Evolutionary conservation across 148 eudicot genomes (phyloP), one percentile per base, ranked within the genome.

Genomic region (Rhododendron ferrugineum): DNA sequence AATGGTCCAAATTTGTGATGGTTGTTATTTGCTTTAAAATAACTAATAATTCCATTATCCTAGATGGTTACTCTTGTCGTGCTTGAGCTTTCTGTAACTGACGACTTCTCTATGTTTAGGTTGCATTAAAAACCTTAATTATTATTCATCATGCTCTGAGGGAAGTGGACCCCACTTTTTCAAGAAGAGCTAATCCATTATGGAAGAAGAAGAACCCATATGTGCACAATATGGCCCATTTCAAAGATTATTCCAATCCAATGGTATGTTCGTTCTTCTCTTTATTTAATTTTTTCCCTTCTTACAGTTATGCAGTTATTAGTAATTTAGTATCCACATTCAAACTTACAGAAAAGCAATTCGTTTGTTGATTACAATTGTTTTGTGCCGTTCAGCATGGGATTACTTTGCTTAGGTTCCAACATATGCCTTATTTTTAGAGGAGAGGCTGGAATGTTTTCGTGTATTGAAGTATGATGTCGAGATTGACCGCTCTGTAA

Each of bases 371-470:
- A 82, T 84, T 20, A 85, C 72, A 28, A 37, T 87, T 76, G 68
- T 32, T 30, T 26, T 84, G 30, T 89, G 74, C 40, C 80, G 34
- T 82, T 50, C 93, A 95, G 98, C 98, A 56, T 96, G 99, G 99
- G 99, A 96, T 92, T 95, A 96, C 90, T 96, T 98, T 90, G 95
- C 96, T 47, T 96, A 98, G 99, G 97, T 96, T 70, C 97, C 97
- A 82, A 88, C 91, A 74, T 95, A 96, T 85, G 98, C 99, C 56
- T 89, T 96, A 49, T 96, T 86, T 89, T 89, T 96, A 87, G 99
- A 96, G 89, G 99, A 36, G 37, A 36, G 37, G 37, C 4, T 36
- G 37, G 37, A 36, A 36, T 36, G 37, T 36, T 36, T 0, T 36
- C 5, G 37, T 36, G 37, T 36, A 36, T 36, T 36, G 5, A 36